Conservation (phyloP, 2,329 filamentous ascomycete genomes). For the Pseudocercospora fuligena region DNA sequence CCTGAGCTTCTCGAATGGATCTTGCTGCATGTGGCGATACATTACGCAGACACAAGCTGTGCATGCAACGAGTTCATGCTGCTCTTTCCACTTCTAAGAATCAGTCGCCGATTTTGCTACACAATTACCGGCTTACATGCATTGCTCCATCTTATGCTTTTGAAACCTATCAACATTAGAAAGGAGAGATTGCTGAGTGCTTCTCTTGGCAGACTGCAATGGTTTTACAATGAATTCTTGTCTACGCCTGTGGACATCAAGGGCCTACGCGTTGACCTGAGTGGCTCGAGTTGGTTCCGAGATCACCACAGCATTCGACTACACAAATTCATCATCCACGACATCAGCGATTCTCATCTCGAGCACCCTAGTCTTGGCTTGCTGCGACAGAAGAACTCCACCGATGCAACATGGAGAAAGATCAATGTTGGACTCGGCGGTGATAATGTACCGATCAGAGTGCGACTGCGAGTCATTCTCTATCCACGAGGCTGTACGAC, state of each 20-base stretch:
- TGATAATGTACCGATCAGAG: not conserved
- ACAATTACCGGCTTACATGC: not conserved
- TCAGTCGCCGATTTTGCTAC: not conserved
- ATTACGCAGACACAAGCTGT: not conserved
- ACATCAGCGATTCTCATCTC: not conserved
- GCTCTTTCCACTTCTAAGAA: not conserved
- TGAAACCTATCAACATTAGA: not conserved
- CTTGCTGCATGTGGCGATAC: not conserved
- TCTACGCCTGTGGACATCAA: not conserved
- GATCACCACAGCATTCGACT: slow-evolving; percentile 7
- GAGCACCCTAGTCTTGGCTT: not conserved
- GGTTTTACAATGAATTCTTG: slow-evolving; percentile 7
- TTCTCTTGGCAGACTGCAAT: not conserved
- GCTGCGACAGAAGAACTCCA: not conserved
- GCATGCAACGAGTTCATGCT: not conserved
- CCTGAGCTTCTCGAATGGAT: slow-evolving; percentile 2
- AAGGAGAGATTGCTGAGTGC: not conserved
- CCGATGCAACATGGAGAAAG: not conserved
- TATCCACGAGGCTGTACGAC: not conserved
- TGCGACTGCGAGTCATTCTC: not conserved
- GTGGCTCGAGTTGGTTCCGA: not conserved
- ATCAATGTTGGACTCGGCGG: not conserved
- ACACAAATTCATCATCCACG: not conserved
- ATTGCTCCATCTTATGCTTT: not conserved
- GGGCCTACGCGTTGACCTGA: not conserved